phyloP scores from a whole-genome alignment of 2,329 filamentous ascomycete genomes.

The Fusarium bulbicola region DNA sequence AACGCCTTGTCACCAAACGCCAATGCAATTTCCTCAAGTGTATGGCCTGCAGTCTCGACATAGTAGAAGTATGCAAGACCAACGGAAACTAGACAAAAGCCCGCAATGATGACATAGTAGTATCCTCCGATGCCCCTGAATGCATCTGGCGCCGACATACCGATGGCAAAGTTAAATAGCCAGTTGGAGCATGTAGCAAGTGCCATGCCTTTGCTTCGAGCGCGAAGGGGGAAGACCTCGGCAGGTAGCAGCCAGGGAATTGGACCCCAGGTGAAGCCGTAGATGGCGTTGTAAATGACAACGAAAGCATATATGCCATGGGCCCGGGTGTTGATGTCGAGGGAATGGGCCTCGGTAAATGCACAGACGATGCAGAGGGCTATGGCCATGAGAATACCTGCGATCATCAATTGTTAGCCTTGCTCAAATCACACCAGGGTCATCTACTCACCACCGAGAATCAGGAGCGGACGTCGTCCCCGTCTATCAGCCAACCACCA shows the following conservation, averaged over 20 bases:
- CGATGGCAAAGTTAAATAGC: slow-evolving; percentile 42
- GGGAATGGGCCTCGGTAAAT: neutral
- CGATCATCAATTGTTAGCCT: neutral
- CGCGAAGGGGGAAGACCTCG: neutral
- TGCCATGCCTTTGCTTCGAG: neutral
- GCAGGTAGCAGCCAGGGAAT: neutral
- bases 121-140: too few relatives aligned
- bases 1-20: too few relatives aligned
- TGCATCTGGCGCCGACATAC: too few relatives aligned
- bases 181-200: slow-evolving; percentile 41
- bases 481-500: neutral
- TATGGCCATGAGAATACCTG: neutral
- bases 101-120: too few relatives aligned
- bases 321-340: neutral
- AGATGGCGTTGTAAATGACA: neutral
- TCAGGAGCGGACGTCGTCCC: neutral
- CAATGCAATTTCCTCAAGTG: too few relatives aligned
- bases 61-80: too few relatives aligned
- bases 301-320: neutral
- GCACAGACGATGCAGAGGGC: neutral
- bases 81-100: too few relatives aligned
- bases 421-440: neutral
- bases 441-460: neutral
- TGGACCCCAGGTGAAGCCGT: neutral
- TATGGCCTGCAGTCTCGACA: too few relatives aligned